phyloP scores from a whole-genome alignment of 768 basidiomycete species.

The Phaeotremella fagi region DNA sequence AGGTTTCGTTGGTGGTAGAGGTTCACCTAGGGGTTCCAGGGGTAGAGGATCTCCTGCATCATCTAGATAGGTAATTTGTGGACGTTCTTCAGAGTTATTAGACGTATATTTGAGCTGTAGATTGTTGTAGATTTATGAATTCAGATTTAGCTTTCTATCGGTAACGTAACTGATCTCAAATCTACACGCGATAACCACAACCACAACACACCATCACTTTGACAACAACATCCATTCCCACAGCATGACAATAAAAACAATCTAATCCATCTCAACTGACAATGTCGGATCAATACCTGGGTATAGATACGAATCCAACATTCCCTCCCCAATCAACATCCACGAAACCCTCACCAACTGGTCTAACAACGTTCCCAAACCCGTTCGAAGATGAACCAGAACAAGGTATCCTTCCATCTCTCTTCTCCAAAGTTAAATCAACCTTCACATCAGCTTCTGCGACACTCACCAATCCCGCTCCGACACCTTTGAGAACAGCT shows the following conservation, averaged over 20 bases:
- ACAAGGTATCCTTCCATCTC: slow-evolving; percentile 34
- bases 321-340: background rate
- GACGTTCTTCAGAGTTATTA: no score
- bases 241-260: no score
- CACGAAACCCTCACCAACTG: background rate
- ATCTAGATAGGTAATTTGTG: no score
- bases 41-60: no score
- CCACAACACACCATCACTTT: no score
- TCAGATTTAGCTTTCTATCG: no score
- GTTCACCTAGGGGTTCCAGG: background rate
- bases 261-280: no score
- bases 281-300: background rate
- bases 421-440: slow-evolving; percentile 41
- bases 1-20: background rate
- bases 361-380: slow-evolving; percentile 40
- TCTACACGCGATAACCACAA: no score
- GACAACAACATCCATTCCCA: no score
- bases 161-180: no score
- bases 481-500: background rate
- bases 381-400: slow-evolving; percentile 42
- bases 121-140: no score
- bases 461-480: background rate
- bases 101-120: no score
- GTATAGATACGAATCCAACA: background rate
- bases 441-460: slow-evolving; percentile 25